Evolutionary conservation across 768 basidiomycete genomes (phyloP), one percentile per base, ranked within the genome.

Genomic region (Cyclocybe cylindracea): DNA sequence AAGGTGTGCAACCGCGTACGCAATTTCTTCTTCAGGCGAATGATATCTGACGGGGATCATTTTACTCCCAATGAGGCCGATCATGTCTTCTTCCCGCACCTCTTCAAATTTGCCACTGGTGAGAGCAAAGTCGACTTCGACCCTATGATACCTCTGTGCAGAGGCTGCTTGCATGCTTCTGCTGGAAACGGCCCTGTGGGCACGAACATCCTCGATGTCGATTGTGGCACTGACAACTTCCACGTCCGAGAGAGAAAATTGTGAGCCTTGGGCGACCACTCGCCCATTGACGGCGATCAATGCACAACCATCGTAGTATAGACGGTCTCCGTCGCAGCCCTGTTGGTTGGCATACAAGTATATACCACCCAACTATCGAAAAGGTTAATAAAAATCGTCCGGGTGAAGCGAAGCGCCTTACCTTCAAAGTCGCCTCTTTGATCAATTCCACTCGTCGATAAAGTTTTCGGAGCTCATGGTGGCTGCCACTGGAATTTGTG

Each of bases 291-390:
- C 81, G 7, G 92, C 94, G 61, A 99, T 98, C 82, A 98, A 84
- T 32, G 93, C 89, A 57, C 92, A 97, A 31, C 97, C 97, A 60
- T 99, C 97, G 66, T 98, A 99, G 76, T 98, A 99, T 0, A 98
- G 78, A 31, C 97, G 84, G 66, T 99, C 97, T 1, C 97, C 97
- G 62, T 99, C 97, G 64, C 97, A 99, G 5, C 97, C 97, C 75
- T 97, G 96, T 62, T 99, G 97, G 66, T 99, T 99, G 7, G 97
- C 93, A 61, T 99, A 99, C 6, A 99, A 80, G 70, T 99, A 99
- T 46, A 98, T 84, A 2, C 97, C 97, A 8, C 97, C 97, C 34
- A 95, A 82, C 96, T 98, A 58, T 7, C 36, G 37, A 38, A 32
- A 35, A 38, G 57, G 41, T n/a, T 3, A 19, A 13, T n/a, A 37